Evolutionary conservation across 495 filamentous ascomycete genomes (phyloP).

Genomic region (Neurospora sp.): DNA sequence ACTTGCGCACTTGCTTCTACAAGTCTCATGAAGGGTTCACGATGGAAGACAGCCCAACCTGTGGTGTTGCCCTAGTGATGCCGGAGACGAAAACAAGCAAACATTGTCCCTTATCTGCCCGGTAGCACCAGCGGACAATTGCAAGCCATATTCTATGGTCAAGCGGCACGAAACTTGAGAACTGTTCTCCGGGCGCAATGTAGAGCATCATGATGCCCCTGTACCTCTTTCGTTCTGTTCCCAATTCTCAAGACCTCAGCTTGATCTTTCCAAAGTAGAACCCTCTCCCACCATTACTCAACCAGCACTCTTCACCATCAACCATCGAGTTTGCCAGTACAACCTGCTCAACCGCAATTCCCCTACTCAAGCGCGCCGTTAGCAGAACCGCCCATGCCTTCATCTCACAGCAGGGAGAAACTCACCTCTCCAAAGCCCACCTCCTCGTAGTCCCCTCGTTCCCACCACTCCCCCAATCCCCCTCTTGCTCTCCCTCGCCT

Average conservation of each 20-base stretch:
- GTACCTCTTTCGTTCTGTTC: no score
- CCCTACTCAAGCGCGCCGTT: conserved; percentile 17
- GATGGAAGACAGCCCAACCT: neutral
- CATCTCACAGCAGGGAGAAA: neutral
- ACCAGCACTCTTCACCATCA: conserved; percentile 68
- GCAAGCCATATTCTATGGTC: neutral
- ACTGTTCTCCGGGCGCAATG: neutral
- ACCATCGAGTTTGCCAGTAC: conserved; percentile 46
- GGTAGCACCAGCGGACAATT: neutral
- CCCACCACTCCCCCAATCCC: conserved; percentile 50
- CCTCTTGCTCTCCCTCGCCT: conserved; percentile 4
- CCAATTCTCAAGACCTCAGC: conserved; percentile 2
- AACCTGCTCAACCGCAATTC: conserved; percentile 50
- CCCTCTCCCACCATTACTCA: conserved; percentile 79
- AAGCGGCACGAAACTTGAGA: neutral
- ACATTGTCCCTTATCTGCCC: neutral
- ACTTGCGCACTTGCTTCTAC: neutral
- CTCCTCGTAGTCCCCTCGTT: conserved; percentile 73
- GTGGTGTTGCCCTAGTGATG: neutral
- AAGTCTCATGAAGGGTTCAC: neutral
- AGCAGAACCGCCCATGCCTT: neutral
- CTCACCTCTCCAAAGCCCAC: conserved; percentile 58
- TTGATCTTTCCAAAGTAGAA: conserved; percentile 43
- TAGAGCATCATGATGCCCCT: neutral
- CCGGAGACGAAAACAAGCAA: neutral